Conservation (phyloP, 805 yeast genomes). For the Candida jianshihensis region DNA sequence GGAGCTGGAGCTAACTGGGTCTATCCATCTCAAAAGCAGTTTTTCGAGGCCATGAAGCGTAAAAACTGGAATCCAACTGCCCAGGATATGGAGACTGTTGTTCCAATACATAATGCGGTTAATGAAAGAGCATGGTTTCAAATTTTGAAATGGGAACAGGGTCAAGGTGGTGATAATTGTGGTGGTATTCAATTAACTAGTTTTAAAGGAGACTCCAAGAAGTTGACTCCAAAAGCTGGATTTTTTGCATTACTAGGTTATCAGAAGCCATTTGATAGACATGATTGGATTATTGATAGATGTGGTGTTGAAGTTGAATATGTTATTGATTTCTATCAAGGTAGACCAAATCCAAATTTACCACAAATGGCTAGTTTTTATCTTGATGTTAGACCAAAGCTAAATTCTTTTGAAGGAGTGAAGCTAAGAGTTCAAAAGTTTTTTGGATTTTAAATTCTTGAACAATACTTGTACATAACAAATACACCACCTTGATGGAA, state of each 20-base stretch:
- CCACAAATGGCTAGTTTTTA: conserved; percentile 56
- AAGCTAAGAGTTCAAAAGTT: conserved; percentile 59
- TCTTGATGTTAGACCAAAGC: conserved; percentile 88
- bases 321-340: conserved; percentile 83
- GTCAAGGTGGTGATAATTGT: conserved; percentile 52
- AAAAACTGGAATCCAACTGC: conserved; percentile 83
- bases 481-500: too few species aligned
- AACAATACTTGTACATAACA: neutral
- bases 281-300: conserved; percentile 86
- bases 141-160: conserved; percentile 74
- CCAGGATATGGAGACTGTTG: conserved; percentile 80
- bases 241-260: conserved; percentile 58
- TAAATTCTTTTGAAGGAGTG: conserved; percentile 75
- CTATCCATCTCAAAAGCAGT: conserved; percentile 93
- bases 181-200: conserved; percentile 82
- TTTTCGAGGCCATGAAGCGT: conserved; percentile 88
- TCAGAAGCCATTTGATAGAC: conserved; percentile 87
- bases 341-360: conserved; percentile 39
- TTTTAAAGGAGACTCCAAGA: conserved; percentile 83
- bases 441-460: conserved; percentile 37
- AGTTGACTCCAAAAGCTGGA: conserved; percentile 84
- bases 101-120: conserved; percentile 90
- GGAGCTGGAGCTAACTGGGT: conserved; percentile 71
- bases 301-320: conserved; percentile 82
- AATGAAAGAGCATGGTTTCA: conserved; percentile 91